Percentiles rank a stretch among this genome's conserved stretches.
phyloP scores from a whole-genome alignment of 1,284 basidiomycete species.

The Ceratobasidium sp. region DNA sequence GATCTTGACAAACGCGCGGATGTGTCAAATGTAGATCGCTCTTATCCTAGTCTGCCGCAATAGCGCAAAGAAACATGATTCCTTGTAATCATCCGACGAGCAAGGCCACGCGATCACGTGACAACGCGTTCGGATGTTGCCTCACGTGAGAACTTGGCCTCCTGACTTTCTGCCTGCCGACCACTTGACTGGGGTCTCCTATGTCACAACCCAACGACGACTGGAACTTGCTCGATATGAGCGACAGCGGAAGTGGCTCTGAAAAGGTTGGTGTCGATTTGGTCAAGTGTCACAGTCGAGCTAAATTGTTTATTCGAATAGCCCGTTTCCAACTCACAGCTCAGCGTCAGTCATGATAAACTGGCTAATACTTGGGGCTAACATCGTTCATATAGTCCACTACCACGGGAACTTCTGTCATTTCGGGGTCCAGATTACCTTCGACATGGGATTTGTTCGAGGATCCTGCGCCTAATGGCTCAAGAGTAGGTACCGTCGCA shows the following conservation, averaged over 20 bases:
- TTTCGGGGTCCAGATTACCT: neutral
- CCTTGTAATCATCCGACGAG: too few species aligned
- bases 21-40: too few species aligned
- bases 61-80: too few species aligned
- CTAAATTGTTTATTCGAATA: too few species aligned
- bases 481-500: neutral
- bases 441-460: conserved; percentile 25
- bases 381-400: neutral
- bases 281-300: too few species aligned
- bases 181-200: neutral
- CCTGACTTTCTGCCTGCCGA: conserved; percentile 22
- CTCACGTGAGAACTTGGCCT: conserved; percentile 18
- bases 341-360: conserved; percentile 9
- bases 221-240: conserved; percentile 10
- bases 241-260: neutral
- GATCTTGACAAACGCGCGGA: too few species aligned
- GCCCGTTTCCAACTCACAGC: neutral
- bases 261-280: neutral
- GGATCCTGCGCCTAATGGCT: neutral
- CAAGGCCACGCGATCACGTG: conserved; percentile 33
- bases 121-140: conserved; percentile 24
- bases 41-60: too few species aligned
- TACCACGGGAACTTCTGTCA: neutral
- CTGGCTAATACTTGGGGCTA: neutral
- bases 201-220: neutral